These are phyloP conservation scores for Zalaria sp. DNA, from an alignment of 2,329 filamentous ascomycete species.

Conservation along the genomic window DNA sequence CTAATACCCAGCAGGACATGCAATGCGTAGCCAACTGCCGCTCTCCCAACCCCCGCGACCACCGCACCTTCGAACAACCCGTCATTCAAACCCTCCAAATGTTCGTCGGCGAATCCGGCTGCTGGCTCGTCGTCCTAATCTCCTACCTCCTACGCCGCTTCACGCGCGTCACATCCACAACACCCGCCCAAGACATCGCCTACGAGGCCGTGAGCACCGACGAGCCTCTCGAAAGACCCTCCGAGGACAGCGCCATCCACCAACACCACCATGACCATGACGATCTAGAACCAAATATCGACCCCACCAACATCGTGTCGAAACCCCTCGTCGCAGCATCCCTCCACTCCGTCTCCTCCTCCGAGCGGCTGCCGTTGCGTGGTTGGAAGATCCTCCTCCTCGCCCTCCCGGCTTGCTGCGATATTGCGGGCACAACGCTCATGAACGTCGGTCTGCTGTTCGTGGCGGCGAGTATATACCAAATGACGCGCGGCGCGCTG, in stretches of 20 bases:
- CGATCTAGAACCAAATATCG: constrained; percentile 10
- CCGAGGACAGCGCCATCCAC: not conserved
- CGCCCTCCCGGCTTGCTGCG: constrained; percentile 76
- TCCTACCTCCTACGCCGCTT: constrained; percentile 50
- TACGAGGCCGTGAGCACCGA: constrained; percentile 7
- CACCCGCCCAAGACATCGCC: not conserved
- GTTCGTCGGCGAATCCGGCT: constrained; percentile 93
- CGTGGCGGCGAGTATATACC: constrained; percentile 91
- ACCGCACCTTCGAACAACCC: constrained; percentile 75
- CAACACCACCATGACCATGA: not conserved
- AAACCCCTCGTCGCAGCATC: constrained; percentile 36
- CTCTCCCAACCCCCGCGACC: constrained; percentile 49
- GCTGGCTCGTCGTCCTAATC: constrained; percentile 75
- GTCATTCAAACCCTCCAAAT: constrained; percentile 94
- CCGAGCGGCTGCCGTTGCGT: constrained; percentile 41
- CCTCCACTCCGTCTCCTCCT: constrained; percentile 3
- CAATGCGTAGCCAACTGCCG: constrained; percentile 91
- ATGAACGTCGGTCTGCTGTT: constrained; percentile 95
- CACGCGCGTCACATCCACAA: not conserved
- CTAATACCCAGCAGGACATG: constrained; percentile 53
- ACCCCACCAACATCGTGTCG: constrained; percentile 25
- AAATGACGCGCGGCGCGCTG: constrained; percentile 92
- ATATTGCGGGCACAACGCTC: constrained; percentile 86
- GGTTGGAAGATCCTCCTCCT: constrained; percentile 63
- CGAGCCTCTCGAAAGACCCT: constrained; percentile 1